These are phyloP conservation scores for Camellia granthamiana DNA, from an alignment of 148 eudicot genomes.

Conservation along the genomic window DNA sequence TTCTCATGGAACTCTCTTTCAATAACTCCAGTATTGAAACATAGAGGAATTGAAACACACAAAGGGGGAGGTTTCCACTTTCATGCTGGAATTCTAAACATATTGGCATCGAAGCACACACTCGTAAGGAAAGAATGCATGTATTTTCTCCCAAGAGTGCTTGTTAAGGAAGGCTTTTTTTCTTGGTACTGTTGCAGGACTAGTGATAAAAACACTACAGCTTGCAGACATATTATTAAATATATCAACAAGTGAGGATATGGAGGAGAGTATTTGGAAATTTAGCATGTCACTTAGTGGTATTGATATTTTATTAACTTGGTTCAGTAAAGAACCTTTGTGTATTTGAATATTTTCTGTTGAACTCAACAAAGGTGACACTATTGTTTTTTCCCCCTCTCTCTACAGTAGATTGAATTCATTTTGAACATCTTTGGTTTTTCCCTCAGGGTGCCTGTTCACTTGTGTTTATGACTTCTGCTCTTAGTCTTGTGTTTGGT, in stretches of 20 bases:
- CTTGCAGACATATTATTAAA: not conserved
- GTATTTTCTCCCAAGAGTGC: not conserved
- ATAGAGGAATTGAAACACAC: not conserved
- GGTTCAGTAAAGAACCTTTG: not conserved
- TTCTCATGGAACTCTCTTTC: not conserved
- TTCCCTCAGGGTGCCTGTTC: not conserved
- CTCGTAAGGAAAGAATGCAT: not conserved
- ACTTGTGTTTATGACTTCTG: not conserved
- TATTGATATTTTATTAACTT: not conserved
- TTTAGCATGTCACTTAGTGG: not conserved
- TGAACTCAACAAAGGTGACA: not conserved
- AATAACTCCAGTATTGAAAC: not conserved
- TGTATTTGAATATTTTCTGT: not conserved
- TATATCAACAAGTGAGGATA: not conserved
- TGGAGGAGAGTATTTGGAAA: not conserved
- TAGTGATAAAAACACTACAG: not conserved
- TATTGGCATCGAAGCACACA: no score
- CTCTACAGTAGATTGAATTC: not conserved
- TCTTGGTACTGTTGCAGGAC: not conserved
- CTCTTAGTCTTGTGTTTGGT: constrained; percentile 4
- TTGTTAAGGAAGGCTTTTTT: not conserved
- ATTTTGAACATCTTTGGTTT: not conserved
- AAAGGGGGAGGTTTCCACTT: no score
- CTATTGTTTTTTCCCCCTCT: not conserved
- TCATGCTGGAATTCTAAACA: no score